phyloP scores from a whole-genome alignment of 305 asterid genomes.

The Striga hermonthica region DNA sequence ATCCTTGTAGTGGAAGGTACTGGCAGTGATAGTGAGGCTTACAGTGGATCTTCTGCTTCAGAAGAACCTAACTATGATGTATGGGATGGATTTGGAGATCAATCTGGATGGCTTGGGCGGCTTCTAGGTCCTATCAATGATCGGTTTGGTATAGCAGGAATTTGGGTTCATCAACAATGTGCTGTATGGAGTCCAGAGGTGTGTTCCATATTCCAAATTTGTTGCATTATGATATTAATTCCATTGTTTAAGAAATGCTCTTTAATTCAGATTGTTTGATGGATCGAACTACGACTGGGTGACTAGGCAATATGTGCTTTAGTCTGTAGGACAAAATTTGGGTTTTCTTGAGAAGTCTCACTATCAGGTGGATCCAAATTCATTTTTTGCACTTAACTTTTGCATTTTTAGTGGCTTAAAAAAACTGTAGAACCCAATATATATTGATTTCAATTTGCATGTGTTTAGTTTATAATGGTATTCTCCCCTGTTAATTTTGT shows the following conservation, averaged over 20 bases:
- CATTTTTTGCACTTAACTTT: slow-evolving; percentile 8
- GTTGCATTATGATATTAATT: slow-evolving; percentile 9
- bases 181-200: slow-evolving; percentile 99
- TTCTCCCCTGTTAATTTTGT: not conserved
- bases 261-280: slow-evolving; percentile 18
- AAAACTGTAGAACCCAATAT: not conserved
- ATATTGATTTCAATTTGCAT: not conserved
- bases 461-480: not conserved
- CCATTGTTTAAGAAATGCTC: slow-evolving; percentile 24
- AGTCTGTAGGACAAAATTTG: not conserved
- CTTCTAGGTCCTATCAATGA: slow-evolving; percentile 95
- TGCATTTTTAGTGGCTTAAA: slow-evolving; percentile 2
- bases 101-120: slow-evolving; percentile 93
- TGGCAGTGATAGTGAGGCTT: slow-evolving; percentile 77
- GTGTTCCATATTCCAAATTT: slow-evolving; percentile 30
- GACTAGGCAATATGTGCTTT: not conserved
- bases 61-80: slow-evolving; percentile 86
- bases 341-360: slow-evolving; percentile 1
- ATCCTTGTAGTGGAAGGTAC: slow-evolving; percentile 58
- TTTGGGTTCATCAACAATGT: slow-evolving; percentile 99
- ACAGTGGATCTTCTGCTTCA: slow-evolving; percentile 81
- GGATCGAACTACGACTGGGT: not conserved
- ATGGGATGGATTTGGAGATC: slow-evolving; percentile 98
- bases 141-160: slow-evolving; percentile 92
- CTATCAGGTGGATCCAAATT: slow-evolving; percentile 14